These are phyloP conservation scores for Kalmusia sp. DNA, from an alignment of 2,329 filamentous ascomycete genomes.

Conservation along the genomic window DNA sequence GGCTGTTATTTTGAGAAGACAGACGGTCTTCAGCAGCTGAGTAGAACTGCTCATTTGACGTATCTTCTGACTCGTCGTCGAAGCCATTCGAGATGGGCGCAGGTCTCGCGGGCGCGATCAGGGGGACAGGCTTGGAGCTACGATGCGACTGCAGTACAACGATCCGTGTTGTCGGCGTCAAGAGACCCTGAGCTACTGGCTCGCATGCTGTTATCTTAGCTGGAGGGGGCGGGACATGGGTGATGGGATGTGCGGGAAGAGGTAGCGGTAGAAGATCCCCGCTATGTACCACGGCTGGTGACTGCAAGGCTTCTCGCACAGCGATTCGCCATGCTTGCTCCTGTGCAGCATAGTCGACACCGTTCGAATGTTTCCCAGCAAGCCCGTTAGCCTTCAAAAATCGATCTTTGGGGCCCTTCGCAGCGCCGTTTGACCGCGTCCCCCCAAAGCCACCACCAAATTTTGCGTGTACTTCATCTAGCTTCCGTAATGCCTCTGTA, in stretches of 20 bases:
- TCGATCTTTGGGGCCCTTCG: conserved; percentile 36
- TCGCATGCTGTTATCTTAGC: conserved; percentile 93
- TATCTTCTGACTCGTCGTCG: conserved; percentile 83
- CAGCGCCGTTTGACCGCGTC: conserved; percentile 40
- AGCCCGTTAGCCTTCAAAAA: conserved; percentile 48
- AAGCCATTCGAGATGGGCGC: conserved; percentile 64
- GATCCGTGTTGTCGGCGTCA: conserved; percentile 81
- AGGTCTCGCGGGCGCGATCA: conserved; percentile 52
- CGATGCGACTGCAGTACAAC: conserved; percentile 73
- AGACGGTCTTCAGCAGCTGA: conserved; percentile 81
- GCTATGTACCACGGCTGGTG: conserved; percentile 78
- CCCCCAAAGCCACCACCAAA: conserved; percentile 71
- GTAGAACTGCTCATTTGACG: conserved; percentile 88
- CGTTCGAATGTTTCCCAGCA: conserved; percentile 20
- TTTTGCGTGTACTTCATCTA: conserved; percentile 83
- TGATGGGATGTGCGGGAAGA: conserved; percentile 80
- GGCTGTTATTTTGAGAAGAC: conserved; percentile 47
- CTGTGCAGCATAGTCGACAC: conserved; percentile 32
- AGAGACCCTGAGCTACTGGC: conserved; percentile 85
- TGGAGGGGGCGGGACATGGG: conserved; percentile 81
- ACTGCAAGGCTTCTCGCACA: conserved; percentile 76
- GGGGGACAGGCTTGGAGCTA: conserved; percentile 58
- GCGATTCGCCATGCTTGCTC: conserved; percentile 46
- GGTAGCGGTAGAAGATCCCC: conserved; percentile 84
- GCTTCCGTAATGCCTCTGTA: conserved; percentile 76